Conservation (phyloP, 345 rosid genomes). For the Eucalyptus victrix region DNA sequence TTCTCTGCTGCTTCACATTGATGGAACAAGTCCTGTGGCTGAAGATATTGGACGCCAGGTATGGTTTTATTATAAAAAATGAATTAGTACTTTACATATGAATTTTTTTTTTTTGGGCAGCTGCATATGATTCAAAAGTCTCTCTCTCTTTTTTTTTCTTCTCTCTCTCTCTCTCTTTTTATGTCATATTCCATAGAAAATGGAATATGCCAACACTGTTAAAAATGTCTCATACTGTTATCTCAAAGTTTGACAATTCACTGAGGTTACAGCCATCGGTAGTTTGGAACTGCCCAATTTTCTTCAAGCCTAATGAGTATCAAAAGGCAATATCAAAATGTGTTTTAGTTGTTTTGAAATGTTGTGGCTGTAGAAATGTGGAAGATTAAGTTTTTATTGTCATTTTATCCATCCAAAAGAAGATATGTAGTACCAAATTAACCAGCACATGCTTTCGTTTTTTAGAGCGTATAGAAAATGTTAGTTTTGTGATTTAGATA, state of each 20-base stretch:
- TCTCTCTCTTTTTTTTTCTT: neutral
- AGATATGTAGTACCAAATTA: neutral
- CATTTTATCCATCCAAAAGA: neutral
- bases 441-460: neutral
- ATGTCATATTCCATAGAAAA: neutral
- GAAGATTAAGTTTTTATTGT: neutral
- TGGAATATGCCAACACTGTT: neutral
- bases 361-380: neutral
- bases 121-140: neutral
- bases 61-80: neutral
- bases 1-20: conserved; percentile 82
- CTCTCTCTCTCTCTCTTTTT: neutral
- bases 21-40: conserved; percentile 93
- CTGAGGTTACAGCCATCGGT: neutral
- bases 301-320: neutral
- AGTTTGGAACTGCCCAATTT: neutral
- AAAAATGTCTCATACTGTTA: neutral
- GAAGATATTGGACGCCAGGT: conserved; percentile 99
- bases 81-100: neutral
- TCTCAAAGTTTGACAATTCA: neutral
- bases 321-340: neutral
- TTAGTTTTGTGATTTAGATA: neutral
- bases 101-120: too few species aligned
- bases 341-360: neutral
- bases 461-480: neutral